Percentiles rank a stretch among this genome's conserved stretches.
Evolutionary conservation across 306 rosid genomes (phyloP).

Genomic region (Prinsepia uniflora): DNA sequence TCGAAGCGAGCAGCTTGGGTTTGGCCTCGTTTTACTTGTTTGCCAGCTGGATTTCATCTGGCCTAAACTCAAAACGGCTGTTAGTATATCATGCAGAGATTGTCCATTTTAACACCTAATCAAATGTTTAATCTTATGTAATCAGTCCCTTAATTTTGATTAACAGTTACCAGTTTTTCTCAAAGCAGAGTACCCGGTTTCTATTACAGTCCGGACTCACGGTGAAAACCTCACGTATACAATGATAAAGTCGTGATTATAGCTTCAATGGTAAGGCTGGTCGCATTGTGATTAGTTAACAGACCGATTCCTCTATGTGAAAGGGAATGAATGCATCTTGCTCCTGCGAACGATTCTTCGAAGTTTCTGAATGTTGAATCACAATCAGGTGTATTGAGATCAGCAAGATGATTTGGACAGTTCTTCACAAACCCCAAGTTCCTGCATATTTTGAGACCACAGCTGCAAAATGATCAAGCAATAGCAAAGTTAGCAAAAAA

Average conservation of each 20-base stretch:
- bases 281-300: too few relatives aligned
- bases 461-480: conserved; percentile 42
- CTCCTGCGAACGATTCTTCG: conserved; percentile 73
- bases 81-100: neutral
- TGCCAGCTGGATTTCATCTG: neutral
- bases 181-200: too few relatives aligned
- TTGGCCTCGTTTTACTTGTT: conserved; percentile 22
- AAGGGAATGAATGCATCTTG: conserved; percentile 31
- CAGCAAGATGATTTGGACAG: conserved; percentile 41
- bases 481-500: neutral
- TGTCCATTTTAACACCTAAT: neutral
- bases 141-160: too few relatives aligned
- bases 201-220: too few relatives aligned
- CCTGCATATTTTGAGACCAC: conserved; percentile 84
- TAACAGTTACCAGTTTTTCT: too few relatives aligned
- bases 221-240: too few relatives aligned
- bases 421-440: conserved; percentile 84
- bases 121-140: neutral
- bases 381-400: conserved; percentile 69
- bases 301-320: neutral
- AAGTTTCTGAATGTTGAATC: conserved; percentile 69
- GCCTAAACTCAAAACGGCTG: neutral
- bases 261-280: too few relatives aligned
- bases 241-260: too few relatives aligned
- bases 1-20: conserved; percentile 45